These are phyloP conservation scores for Coccomyxa sp. DNA, from an alignment of 139 green algal species.

Conservation along the genomic window DNA sequence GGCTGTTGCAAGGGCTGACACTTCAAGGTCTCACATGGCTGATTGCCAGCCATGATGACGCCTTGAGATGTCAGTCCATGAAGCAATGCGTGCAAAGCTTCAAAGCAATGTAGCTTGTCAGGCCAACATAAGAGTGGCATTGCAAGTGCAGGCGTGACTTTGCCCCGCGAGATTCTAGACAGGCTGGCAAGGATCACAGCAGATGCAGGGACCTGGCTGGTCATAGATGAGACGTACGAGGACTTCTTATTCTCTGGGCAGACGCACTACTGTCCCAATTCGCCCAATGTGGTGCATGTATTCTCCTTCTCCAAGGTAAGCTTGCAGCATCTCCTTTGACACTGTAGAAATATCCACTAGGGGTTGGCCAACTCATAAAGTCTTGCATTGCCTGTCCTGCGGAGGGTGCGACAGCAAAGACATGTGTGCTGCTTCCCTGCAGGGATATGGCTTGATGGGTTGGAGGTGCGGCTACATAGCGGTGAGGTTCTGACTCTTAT, in stretches of 20 bases:
- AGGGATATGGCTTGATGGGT: slow-evolving; percentile 83
- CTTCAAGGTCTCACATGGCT: no score
- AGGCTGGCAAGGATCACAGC: slow-evolving; percentile 49
- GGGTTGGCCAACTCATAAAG: neutral
- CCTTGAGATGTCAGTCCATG: no score
- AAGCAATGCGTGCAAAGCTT: no score
- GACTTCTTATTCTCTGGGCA: slow-evolving; percentile 69
- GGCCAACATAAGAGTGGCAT: no score
- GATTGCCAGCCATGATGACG: no score
- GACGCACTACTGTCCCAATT: slow-evolving; percentile 49
- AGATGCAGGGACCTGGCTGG: slow-evolving; percentile 66
- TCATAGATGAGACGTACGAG: slow-evolving; percentile 93
- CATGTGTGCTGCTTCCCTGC: slow-evolving; percentile 8
- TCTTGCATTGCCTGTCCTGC: no score
- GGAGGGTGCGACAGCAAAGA: neutral
- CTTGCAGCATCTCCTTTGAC: neutral
- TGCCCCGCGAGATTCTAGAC: slow-evolving; percentile 54
- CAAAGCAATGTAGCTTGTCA: no score
- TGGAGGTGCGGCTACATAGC: slow-evolving; percentile 43
- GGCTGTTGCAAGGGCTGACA: no score
- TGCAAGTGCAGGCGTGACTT: slow-evolving; percentile 62
- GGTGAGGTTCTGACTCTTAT: no score
- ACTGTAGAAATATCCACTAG: neutral
- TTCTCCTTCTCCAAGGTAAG: slow-evolving; percentile 81
- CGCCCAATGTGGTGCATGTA: slow-evolving; percentile 68